These are phyloP conservation scores for Singerocomus rubriflavus DNA, from an alignment of 1,284 basidiomycete genomes.

Conservation along the genomic window DNA sequence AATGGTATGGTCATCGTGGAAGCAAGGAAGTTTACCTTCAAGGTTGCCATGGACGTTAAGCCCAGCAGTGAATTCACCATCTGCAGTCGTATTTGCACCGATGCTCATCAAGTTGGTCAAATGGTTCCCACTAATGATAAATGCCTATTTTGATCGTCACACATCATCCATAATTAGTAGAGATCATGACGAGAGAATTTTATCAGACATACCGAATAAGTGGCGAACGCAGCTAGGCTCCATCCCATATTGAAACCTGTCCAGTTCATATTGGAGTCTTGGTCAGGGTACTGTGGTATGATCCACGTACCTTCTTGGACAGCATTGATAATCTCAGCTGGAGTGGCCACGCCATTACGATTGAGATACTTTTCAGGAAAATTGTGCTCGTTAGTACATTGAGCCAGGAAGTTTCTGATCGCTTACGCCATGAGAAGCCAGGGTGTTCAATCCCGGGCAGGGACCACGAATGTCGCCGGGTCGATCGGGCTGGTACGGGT, in stretches of 20 bases:
- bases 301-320: conserved; percentile 19
- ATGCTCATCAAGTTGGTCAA: conserved; percentile 30
- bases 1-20: not conserved
- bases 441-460: conserved; percentile 47
- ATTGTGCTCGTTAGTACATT: not conserved
- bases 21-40: conserved; percentile 14
- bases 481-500: conserved; percentile 16
- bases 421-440: conserved; percentile 43
- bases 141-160: conserved; percentile 13
- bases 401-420: not conserved
- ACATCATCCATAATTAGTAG: no score
- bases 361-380: conserved; percentile 17
- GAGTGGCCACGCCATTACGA: conserved; percentile 23
- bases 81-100: conserved; percentile 24
- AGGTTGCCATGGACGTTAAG: conserved; percentile 24
- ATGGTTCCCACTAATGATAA: conserved; percentile 27
- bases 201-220: conserved; percentile 20
- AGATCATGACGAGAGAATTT: not conserved
- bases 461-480: conserved; percentile 39
- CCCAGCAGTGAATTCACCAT: conserved; percentile 13
- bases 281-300: not conserved
- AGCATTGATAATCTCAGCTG: conserved; percentile 27
- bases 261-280: not conserved
- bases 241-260: conserved; percentile 30
- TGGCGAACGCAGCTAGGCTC: conserved; percentile 21